Evolutionary conservation across 495 filamentous ascomycete genomes (phyloP).

Genomic region (Tuber melanosporum): DNA sequence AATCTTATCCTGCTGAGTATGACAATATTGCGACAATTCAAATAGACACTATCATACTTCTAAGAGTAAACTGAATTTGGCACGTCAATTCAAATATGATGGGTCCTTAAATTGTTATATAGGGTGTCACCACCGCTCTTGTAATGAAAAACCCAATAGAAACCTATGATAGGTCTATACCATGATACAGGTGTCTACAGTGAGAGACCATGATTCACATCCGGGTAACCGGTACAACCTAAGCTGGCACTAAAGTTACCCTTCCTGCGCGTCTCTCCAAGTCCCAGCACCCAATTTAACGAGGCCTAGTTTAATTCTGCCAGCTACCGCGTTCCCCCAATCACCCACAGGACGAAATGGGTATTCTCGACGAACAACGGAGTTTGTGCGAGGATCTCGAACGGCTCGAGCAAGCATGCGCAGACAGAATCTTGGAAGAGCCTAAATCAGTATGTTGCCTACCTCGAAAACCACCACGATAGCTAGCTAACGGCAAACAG

Average conservation of each 20-base stretch:
- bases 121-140: neutral
- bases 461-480: conserved; percentile 10
- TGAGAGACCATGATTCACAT: neutral
- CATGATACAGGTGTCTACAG: neutral
- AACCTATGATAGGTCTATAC: neutral
- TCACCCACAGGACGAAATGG: conserved; percentile 23
- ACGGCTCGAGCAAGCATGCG: conserved; percentile 85
- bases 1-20: neutral
- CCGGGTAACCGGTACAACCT: conserved; percentile 20
- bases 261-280: conserved; percentile 35
- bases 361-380: conserved; percentile 78
- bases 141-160: neutral
- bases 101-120: neutral
- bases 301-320: conserved; percentile 9
- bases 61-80: neutral
- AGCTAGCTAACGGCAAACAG: conserved; percentile 49
- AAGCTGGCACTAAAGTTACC: conserved; percentile 12
- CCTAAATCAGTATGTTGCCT: conserved; percentile 63
- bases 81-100: neutral
- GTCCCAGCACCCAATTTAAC: conserved; percentile 5
- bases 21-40: neutral
- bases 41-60: neutral
- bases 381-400: conserved; percentile 93
- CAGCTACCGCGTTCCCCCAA: conserved; percentile 5
- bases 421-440: conserved; percentile 79